These are phyloP conservation scores for Kodamaea restingae DNA, from an alignment of 805 yeast genomes.

Conservation along the genomic window DNA sequence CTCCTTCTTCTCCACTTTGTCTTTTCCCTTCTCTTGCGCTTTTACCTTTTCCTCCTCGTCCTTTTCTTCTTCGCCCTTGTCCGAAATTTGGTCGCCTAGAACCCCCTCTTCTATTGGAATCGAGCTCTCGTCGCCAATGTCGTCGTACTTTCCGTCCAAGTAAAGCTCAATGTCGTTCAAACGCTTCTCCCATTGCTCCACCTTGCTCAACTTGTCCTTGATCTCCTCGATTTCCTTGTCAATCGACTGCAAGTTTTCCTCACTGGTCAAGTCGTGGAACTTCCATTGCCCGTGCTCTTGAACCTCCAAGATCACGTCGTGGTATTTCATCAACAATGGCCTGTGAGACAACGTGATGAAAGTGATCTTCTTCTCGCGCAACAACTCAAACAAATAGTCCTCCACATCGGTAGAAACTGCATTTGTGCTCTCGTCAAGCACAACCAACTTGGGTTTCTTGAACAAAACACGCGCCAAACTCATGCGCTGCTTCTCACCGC, in stretches of 20 bases:
- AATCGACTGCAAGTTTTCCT: constrained; percentile 60
- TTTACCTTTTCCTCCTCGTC: not conserved
- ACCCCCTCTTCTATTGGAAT: constrained; percentile 1
- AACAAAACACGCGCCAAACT: constrained; percentile 82
- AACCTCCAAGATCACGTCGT: constrained; percentile 69
- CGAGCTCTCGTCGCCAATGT: constrained; percentile 11
- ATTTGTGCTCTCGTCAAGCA: constrained; percentile 90
- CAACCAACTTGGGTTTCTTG: constrained; percentile 75
- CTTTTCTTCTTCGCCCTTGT: not conserved
- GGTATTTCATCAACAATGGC: constrained; percentile 79
- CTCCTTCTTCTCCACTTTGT: not conserved
- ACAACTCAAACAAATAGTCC: constrained; percentile 73
- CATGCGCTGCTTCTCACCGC: constrained; percentile 93
- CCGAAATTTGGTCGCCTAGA: too few relatives aligned
- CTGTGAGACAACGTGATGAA: constrained; percentile 81
- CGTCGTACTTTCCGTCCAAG: constrained; percentile 41
- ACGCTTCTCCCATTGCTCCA: constrained; percentile 56
- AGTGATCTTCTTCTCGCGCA: constrained; percentile 67
- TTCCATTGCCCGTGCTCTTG: constrained; percentile 41
- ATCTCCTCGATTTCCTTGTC: constrained; percentile 74
- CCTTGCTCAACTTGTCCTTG: constrained; percentile 54
- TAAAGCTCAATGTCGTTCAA: constrained; percentile 53
- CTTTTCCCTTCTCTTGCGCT: not conserved
- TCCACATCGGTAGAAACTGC: constrained; percentile 90
- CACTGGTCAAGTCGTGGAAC: constrained; percentile 62